Base-by-base conservation (phyloP, 108 stramenopile species). In the Fistulifera solaris region DNA sequence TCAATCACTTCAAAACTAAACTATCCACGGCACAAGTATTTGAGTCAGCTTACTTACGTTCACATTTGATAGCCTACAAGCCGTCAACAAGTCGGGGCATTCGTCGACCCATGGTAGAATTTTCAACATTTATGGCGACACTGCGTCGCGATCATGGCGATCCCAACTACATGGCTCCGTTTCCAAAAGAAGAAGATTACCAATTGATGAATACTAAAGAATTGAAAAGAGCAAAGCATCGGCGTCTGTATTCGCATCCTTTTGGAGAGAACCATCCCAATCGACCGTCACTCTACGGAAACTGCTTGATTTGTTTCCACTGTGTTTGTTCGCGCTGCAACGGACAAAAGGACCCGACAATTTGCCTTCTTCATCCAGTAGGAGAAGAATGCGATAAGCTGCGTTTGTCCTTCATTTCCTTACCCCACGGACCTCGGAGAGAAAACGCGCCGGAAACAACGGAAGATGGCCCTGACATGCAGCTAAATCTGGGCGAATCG, bases 251-350 rank as follows among this genome's bases (percentile, higher is more conserved):
- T 38, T 17, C 18, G 16, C 27, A 40, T 14, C 2, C 19, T 19
- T 16, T 40, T 19, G 35, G 23, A 6, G 14, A 0, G n/a, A n/a
- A 15, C 45, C 22, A 49, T 21, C 41, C 56, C 31, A 39, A 72
- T 51, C 21, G 60, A 57, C 57, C 75, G 49, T 18, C 46, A 43
- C 44, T 15, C 1, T 72, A 67, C 64, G 87, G 83, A 50, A 89
- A 89, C 47, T 76, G 79, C 46, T 39, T 89, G 47, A 26, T 76
- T 16, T 41, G 55, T n/a, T 38, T 78, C 16, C 59, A 63, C 13
- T 89, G 87, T 54, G 58, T 66, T n/a, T 89, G 87, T 64, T 41
- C 16, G 28, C 16, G 21, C 16, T 84, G 87, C 38, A 27, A 21
- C 26, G 21, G 28, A 19, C n/a, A 40, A 28, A 38, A 61, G 8